These are phyloP conservation scores for Komagataella populi DNA, from an alignment of 805 yeast genomes.

Conservation along the genomic window DNA sequence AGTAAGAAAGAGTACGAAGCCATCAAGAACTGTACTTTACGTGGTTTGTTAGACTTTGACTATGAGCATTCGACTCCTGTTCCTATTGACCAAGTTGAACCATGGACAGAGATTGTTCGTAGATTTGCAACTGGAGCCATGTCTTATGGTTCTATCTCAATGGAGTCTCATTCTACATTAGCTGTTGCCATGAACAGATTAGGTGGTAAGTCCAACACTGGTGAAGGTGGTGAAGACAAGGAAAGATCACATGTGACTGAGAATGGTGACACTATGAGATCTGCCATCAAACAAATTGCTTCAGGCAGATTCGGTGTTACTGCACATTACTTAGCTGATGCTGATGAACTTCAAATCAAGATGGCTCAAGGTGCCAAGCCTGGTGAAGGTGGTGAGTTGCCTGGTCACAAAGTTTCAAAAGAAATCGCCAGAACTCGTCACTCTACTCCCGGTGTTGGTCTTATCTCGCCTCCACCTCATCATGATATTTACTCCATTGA, in stretches of 20 bases:
- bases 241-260: conserved; percentile 70
- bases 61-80: conserved; percentile 57
- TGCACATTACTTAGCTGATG: conserved; percentile 84
- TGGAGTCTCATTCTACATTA: conserved; percentile 95
- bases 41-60: conserved; percentile 91
- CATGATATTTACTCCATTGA: conserved; percentile 97
- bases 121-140: conserved; percentile 98
- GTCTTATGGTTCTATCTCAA: conserved; percentile 97
- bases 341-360: conserved; percentile 94
- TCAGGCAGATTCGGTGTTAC: conserved; percentile 98
- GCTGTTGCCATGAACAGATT: conserved; percentile 98
- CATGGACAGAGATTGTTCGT: conserved; percentile 98
- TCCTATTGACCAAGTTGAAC: conserved; percentile 96
- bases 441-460: conserved; percentile 92
- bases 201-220: conserved; percentile 96
- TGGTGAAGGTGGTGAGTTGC: conserved; percentile 99
- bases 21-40: conserved; percentile 79
- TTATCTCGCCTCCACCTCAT: conserved; percentile 97
- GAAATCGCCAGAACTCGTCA: conserved; percentile 91
- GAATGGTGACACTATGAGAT: conserved; percentile 95
- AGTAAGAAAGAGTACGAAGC: conserved; percentile 86
- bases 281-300: conserved; percentile 97
- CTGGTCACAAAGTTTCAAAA: conserved; percentile 83
- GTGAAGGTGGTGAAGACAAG: conserved; percentile 99
- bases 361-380: conserved; percentile 99